Percentiles rank a stretch among this genome's conserved stretches.
phyloP scores from a whole-genome alignment of 129 eudicot species.

The Escallonia herrerae region DNA sequence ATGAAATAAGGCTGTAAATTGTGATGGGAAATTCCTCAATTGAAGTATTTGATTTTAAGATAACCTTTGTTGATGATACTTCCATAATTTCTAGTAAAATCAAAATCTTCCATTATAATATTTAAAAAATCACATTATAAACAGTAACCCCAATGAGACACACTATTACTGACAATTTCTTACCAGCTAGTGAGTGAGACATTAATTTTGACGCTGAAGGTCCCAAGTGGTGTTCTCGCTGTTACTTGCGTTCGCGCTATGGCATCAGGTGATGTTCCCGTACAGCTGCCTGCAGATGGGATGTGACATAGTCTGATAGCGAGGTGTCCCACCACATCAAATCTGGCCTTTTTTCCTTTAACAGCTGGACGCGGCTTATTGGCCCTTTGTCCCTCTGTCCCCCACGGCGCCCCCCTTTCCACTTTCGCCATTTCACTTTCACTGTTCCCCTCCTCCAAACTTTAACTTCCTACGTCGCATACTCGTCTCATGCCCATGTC shows the following conservation, averaged over 20 bases:
- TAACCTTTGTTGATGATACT: no score
- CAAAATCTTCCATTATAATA: no score
- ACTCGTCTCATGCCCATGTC: background rate
- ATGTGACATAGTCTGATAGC: background rate
- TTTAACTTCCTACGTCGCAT: background rate
- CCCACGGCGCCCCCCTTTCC: background rate
- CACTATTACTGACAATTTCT: no score
- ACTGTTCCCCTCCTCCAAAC: background rate
- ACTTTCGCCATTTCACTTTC: background rate
- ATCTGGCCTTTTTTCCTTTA: background rate
- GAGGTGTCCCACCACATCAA: background rate
- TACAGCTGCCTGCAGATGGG: background rate
- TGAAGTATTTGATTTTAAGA: no score
- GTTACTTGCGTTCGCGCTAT: background rate
- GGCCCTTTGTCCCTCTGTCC: slow-evolving; percentile 9
- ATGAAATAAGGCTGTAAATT: no score
- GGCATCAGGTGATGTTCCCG: background rate
- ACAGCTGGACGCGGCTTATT: slow-evolving; percentile 14
- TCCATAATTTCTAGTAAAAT: no score
- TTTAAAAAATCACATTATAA: no score
- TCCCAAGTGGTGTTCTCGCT: background rate
- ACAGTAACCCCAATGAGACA: no score
- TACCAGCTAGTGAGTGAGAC: no score
- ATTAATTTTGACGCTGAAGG: no score
- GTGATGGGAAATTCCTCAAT: no score